Conservation (phyloP, 2,329 filamentous ascomycete species). For the Penicillium rolfsii region DNA sequence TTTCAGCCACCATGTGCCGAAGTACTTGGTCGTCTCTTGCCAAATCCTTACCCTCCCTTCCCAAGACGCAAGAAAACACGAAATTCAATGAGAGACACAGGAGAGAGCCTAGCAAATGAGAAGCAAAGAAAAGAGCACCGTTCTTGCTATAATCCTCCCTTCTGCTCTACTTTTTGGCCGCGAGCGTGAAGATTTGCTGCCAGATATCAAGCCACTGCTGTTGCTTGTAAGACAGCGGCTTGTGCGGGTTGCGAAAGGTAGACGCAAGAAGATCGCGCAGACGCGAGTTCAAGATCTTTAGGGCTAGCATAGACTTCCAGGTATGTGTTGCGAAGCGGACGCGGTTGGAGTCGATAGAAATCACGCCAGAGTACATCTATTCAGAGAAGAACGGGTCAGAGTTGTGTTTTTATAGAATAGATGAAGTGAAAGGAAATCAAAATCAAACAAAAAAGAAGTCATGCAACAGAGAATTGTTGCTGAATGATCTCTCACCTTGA, state of each 20-base stretch:
- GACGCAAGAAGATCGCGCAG: constrained; percentile 75
- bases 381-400: background rate
- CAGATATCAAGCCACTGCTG: constrained; percentile 75
- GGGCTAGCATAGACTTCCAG: constrained; percentile 88
- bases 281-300: constrained; percentile 76
- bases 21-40: background rate
- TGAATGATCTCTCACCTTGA: constrained; percentile 63
- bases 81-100: background rate
- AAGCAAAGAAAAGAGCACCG: background rate
- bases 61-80: background rate
- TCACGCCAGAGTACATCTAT: constrained; percentile 81
- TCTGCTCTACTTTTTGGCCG: constrained; percentile 24
- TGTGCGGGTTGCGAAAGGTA: constrained; percentile 59
- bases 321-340: constrained; percentile 80
- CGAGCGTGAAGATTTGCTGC: constrained; percentile 66
- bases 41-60: background rate
- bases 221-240: constrained; percentile 60
- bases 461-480: background rate
- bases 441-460: background rate
- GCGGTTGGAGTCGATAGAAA: constrained; percentile 84
- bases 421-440: background rate
- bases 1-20: background rate
- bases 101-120: background rate
- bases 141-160: background rate
- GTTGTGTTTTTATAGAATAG: background rate